Evolutionary conservation across 768 basidiomycete species (phyloP), one percentile per base, ranked within the genome.

Genomic region (Collybia sp.): DNA sequence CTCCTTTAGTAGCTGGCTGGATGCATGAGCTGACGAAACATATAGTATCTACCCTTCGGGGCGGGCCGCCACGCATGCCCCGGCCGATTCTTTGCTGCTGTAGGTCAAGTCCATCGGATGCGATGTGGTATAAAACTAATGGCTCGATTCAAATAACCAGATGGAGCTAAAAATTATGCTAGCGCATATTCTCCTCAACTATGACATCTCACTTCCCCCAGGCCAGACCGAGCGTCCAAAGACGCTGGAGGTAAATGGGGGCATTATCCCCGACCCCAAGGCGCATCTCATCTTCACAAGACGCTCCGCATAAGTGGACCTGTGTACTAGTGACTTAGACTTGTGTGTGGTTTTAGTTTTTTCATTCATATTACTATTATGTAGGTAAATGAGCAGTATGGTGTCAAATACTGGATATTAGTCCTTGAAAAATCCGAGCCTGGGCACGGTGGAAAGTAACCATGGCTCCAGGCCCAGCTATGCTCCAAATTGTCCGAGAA

Each of bases 1-100:
- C n/a, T n/a, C n/a, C n/a, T n/a, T 65, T 54, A 30, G 33, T 37
- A 6, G 17, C 13, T n/a, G 35, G 35, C 35, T 37, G n/a, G 17
- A 37, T 37, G n/a, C 35, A 34, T 53, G 39, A n/a, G 16, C 32
- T 13, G 47, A 19, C 40, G 38, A 25, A 38, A 43, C 12, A 39
- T 33, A 37, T 42, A 71, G 67, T 67, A 63, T 47, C 58, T 70
- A 33, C 65, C 66, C n/a, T 71, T 69, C 51, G 64, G 68, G 49
- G 63, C 62, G 48, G 67, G 68, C 16, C 59, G 61, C 25, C 64
- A 67, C 52, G 62, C 66, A 42, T 69, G 68, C 54, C 61, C 65
- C 37, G 65, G 66, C 17, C 55, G 63, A 35, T 65, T 66, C 50
- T 68, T 69, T 44, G 67, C 66, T 42, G 59, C 62, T 32, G 65